A percentile compares a stretch with the other conserved stretches of the same genome.
Evolutionary conservation across 257 asterid genomes (phyloP).

Genomic region (Plantago major): DNA sequence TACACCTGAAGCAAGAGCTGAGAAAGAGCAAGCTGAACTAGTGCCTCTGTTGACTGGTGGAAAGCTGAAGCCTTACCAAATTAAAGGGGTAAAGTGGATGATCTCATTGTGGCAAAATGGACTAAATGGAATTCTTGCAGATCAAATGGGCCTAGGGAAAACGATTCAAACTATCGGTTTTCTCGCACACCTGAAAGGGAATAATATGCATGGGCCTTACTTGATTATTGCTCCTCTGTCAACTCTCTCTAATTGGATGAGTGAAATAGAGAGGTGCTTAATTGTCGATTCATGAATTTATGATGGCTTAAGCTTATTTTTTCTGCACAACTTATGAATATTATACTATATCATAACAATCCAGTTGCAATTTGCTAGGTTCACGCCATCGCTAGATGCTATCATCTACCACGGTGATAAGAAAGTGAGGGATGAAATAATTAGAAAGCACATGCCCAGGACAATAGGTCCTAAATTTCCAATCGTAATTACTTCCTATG

Average conservation of each 20-base stretch:
- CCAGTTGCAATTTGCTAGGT: constrained; percentile 40
- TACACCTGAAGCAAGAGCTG: constrained; percentile 61
- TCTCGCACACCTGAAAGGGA: constrained; percentile 83
- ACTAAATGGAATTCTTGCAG: constrained; percentile 98
- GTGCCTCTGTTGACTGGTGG: constrained; percentile 93
- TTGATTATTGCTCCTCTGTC: constrained; percentile 99
- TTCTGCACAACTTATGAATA: constrained; percentile 14
- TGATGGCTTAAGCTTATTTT: constrained; percentile 64
- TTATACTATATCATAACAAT: not conserved
- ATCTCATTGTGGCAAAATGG: constrained; percentile 96
- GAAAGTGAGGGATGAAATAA: constrained; percentile 64
- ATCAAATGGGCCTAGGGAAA: constrained; percentile 99
- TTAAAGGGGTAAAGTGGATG: constrained; percentile 97
- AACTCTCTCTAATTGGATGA: constrained; percentile 99
- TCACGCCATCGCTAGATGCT: constrained; percentile 67
- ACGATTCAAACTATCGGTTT: constrained; percentile 97
- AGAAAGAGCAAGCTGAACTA: constrained; percentile 81
- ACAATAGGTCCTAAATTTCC: constrained; percentile 85
- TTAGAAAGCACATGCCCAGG: constrained; percentile 81
- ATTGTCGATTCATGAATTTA: constrained; percentile 86
- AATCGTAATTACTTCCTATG: constrained; percentile 82
- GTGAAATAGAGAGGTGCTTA: constrained; percentile 72
- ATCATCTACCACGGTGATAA: constrained; percentile 81
- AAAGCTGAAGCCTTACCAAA: constrained; percentile 98
- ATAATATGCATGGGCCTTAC: constrained; percentile 83